phyloP scores from a whole-genome alignment of 2,329 filamentous ascomycete genomes.

The Xylariales sp. region DNA sequence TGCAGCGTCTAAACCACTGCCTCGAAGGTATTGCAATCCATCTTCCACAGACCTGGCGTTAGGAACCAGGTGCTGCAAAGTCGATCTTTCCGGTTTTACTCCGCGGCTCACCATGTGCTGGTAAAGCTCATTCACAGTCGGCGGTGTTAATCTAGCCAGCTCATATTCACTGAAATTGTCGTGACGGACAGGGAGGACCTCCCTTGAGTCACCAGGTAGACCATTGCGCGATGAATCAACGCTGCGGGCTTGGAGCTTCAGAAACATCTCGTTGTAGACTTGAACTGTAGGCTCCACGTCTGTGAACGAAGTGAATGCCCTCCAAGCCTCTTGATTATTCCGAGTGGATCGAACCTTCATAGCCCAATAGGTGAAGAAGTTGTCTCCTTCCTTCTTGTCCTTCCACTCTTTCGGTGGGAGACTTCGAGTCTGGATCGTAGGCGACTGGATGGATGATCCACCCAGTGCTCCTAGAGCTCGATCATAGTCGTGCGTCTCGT shows the following conservation, averaged over 20 bases:
- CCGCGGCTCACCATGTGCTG: conserved; percentile 48
- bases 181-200: conserved; percentile 50
- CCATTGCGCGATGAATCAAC: conserved; percentile 23
- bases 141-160: conserved; percentile 56
- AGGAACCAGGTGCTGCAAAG: conserved; percentile 51
- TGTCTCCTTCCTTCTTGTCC: conserved; percentile 24
- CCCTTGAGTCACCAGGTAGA: conserved; percentile 56
- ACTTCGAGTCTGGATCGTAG: conserved; percentile 52
- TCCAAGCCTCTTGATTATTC: conserved; percentile 58
- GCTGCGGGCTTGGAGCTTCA: conserved; percentile 43
- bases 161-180: conserved; percentile 61
- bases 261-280: conserved; percentile 58
- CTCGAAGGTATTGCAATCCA: conserved; percentile 45
- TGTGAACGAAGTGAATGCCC: conserved; percentile 19
- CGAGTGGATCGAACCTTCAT: conserved; percentile 54
- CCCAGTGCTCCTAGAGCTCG: conserved; percentile 46
- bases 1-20: conserved; percentile 30
- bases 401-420: conserved; percentile 29
- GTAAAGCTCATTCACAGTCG: conserved; percentile 55
- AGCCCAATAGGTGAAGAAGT: conserved; percentile 43
- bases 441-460: conserved; percentile 42
- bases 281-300: conserved; percentile 33
- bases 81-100: conserved; percentile 42
- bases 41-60: conserved; percentile 43
- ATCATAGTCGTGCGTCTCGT: conserved; percentile 42